A percentile compares a stretch with the other conserved stretches of the same genome.
Conservation (phyloP, 768 basidiomycete species). For the Kwoniella shandongensis region DNA sequence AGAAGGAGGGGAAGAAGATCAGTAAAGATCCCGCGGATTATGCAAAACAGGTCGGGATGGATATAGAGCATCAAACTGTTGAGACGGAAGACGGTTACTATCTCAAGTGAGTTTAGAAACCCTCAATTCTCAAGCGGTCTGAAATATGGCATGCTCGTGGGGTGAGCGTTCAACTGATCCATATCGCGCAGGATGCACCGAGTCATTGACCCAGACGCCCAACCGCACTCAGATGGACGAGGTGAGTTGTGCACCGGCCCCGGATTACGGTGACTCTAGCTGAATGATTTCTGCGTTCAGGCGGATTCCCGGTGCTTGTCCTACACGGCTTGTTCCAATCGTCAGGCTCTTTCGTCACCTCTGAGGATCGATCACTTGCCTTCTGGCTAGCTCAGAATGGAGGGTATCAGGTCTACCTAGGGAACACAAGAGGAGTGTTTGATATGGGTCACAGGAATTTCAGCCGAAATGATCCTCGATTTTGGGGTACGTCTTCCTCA, state of each 20-base stretch:
- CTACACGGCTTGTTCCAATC: slow-evolving; percentile 60
- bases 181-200: slow-evolving; percentile 45
- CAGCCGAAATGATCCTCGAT: slow-evolving; percentile 56
- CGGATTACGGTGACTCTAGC: not conserved
- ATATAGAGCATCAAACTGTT: slow-evolving; percentile 57
- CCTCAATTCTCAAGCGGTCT: not conserved
- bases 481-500: slow-evolving; percentile 55
- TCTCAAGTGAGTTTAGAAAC: slow-evolving; percentile 50
- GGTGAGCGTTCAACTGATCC: slow-evolving; percentile 7
- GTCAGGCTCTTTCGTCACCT: slow-evolving; percentile 59
- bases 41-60: slow-evolving; percentile 56
- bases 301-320: slow-evolving; percentile 57
- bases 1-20: slow-evolving; percentile 53
- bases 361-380: slow-evolving; percentile 58
- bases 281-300: slow-evolving; percentile 17
- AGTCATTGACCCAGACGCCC: slow-evolving; percentile 53
- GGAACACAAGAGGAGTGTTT: slow-evolving; percentile 58
- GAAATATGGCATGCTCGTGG: not conserved
- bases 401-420: slow-evolving; percentile 57
- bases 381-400: slow-evolving; percentile 60
- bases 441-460: slow-evolving; percentile 58
- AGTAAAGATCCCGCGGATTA: slow-evolving; percentile 58
- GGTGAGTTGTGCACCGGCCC: slow-evolving; percentile 20
- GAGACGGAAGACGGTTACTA: slow-evolving; percentile 59
- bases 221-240: slow-evolving; percentile 45